Conservation (phyloP, 306 rosid species). For the Quercus cerris region DNA sequence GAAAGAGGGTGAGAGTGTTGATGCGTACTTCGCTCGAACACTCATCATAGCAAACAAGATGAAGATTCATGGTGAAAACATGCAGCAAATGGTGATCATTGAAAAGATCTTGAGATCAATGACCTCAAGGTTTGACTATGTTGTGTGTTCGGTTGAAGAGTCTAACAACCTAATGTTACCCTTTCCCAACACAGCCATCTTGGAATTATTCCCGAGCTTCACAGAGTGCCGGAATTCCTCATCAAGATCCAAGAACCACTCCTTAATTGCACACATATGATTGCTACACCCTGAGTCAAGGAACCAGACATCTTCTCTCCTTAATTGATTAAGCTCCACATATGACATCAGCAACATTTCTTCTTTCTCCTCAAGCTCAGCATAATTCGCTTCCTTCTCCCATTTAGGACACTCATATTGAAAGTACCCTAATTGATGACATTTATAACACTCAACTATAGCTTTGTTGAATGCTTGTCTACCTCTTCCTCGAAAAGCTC, state of each 20-base stretch:
- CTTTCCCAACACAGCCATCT: background rate
- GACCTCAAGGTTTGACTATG: background rate
- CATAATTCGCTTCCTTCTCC: constrained; percentile 5
- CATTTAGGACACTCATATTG: constrained; percentile 1
- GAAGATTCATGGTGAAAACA: background rate
- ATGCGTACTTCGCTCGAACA: background rate
- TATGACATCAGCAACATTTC: background rate
- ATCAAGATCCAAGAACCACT: background rate
- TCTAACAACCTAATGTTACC: background rate
- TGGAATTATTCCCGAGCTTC: background rate
- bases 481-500: background rate
- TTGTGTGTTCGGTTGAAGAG: background rate
- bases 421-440: constrained; percentile 3
- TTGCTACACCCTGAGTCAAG: background rate
- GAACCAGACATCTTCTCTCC: background rate
- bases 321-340: background rate
- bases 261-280: too few relatives aligned
- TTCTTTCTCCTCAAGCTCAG: background rate
- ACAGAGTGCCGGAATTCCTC: background rate
- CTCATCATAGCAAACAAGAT: background rate
- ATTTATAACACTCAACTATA: background rate
- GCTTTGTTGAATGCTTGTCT: background rate
- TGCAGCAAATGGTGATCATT: background rate
- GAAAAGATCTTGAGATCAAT: background rate
- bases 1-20: background rate